Evolutionary conservation across 2,329 filamentous ascomycete genomes (phyloP), one percentile per base, ranked within the genome.

Genomic region (Xylaria hypoxylon): DNA sequence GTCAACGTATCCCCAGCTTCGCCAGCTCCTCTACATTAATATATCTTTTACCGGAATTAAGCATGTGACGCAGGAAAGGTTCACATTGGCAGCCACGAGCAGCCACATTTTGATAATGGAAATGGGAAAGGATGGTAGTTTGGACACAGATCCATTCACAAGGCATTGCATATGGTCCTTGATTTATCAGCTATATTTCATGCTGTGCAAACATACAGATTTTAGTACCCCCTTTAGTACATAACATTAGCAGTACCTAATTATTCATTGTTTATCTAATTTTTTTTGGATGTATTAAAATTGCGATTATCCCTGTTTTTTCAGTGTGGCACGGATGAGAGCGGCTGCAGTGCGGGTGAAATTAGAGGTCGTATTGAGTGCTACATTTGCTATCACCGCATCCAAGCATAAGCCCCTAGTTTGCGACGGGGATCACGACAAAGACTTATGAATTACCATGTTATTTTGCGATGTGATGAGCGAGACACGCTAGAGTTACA

Each of bases 161-260:
- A 56, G 59, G 53, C 65, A 65, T 65, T 47, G 28, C 50, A 63
- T 61, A 47, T 62, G 48, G 42, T 33, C 58, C 53, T 59, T 62
- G 48, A 67, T 65, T 62, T 67, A 67, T 60, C 53, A 22, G 35
- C 62, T 62, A 59, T 58, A 58, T 38, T 64, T 57, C 31, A 58
- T 64, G 44, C 47, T 44, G 35, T 52, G 64, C 50, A 55, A 59
- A 48, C 57, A 62, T 52, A 69, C 61, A 64, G 24, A 62, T 33
- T 48, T 56, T 59, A 68, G 50, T 62, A 50, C 44, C 33, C 55
- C 50, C 26, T 35, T 55, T 50, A 59, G 66, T 62, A 68, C 57
- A 68, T 68, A 68, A 58, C 33, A 59, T 55, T 15, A 51, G 38
- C 42, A 64, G 48, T 50, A 64, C 35, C 31, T 70, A 70, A 68